Evolutionary conservation across 2,329 filamentous ascomycete genomes (phyloP), one percentile per base, ranked within the genome.

Genomic region (Phyllosticta ampelicida): DNA sequence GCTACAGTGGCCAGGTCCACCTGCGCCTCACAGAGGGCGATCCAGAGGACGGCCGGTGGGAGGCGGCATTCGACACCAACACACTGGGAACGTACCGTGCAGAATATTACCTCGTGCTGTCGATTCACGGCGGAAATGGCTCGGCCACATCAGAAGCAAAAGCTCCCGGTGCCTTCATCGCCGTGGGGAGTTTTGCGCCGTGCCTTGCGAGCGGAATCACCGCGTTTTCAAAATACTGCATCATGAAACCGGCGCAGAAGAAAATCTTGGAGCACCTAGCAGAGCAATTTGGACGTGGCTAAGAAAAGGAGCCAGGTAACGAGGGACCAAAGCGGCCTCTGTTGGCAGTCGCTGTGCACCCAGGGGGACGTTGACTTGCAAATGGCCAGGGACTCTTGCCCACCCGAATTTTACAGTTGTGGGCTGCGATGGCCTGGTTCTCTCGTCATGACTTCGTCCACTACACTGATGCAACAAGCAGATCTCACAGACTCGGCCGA

Each of bases 341-440:
- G 49, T 62, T 67, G 36, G 63, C 62, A 23, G 66, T 68, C 26
- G 66, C 66, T 19, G 63, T 74, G 28, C 71, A 74, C 63, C 71
- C 71, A 0, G 72, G 71, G 0, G n/a, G 71, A 69, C 3, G 67
- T 75, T 49, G 60, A 63, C 53, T 72, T 67, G 52, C 69, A 70
- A 50, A 70, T 73, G 66, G 66, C 69, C 1, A 62, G 62, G 20
- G 65, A 66, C 60, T 65, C 56, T 9, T 56, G 64, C 54, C 66
- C 66, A 5, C 62, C 67, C 20, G 61, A 55, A 19, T 62, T 67
- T 19, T 53, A 19, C 51, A 58, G 53, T 18, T 50, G 55, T 57
- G 20, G 29, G 55, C 51, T n/a, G 13, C 77, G 74, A 0, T 78
- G 83, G 63, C 77, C 74, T 61, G 61, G 79, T 8, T 68, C 72